Base-by-base conservation (phyloP, 2,329 filamentous ascomycete species). In the Rutstroemia sydowiana region DNA sequence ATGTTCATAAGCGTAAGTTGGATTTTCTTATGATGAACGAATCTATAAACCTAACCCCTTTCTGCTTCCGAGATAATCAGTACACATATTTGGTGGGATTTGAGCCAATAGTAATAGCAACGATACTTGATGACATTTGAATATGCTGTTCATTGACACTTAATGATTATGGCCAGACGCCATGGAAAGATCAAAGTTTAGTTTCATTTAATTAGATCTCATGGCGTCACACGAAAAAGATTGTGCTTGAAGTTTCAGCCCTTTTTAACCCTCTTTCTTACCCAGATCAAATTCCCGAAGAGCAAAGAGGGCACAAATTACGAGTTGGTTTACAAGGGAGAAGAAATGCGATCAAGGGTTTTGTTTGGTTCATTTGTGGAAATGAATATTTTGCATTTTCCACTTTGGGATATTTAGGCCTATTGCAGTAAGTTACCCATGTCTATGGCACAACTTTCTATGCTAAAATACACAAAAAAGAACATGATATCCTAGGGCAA, bases 141-240 rank as follows among this genome's bases (percentile, higher is more conserved):
- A n/a, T n/a, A n/a, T n/a, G 23, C 23, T 8, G 23, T 26, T 26
- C 8, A 8, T 26, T 26, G 23, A 26, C 8, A 26, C 23, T 26
- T 26, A 8, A 26, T 26, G 23, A 26, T 26, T 8, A 26, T 26
- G 23, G 8, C 23, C 23, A 26, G 23, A 26, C n/a, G n/a, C n/a
- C n/a, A n/a, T n/a, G n/a, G 23, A 26, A 26, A 26, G 23, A 26
- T 26, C 23, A 26, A 34, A 34, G 32, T 34, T 34, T 34, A 18
- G 4, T 2, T 28, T 30, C 36, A 20, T 34, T n/a, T 21, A 34
- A 14, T 23, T 21, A 28, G 37, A 37, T 11, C 21, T 14, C 3
- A 51, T 51, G 34, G 41, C 48, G 48, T 51, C 48, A 51, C 41
- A 45, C 26, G 28, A n/a, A 51, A 21, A 39, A 39, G n/a, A 20